These are phyloP conservation scores for Ustilago lituana DNA, from an alignment of 1,284 basidiomycete species.

Conservation along the genomic window DNA sequence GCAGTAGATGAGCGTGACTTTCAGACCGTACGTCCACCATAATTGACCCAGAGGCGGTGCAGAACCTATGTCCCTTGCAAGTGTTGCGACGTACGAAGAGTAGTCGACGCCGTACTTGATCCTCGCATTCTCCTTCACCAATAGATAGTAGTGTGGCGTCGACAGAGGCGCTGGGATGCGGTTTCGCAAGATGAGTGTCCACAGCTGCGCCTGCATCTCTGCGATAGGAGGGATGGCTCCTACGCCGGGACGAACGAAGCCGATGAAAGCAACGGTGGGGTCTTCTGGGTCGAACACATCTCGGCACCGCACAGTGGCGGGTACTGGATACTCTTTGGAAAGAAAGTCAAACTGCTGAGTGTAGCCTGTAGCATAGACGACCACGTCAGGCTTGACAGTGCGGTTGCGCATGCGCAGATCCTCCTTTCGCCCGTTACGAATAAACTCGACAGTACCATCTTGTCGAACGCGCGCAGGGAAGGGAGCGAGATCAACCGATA, in stretches of 20 bases:
- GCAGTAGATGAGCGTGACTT: slow-evolving; percentile 74
- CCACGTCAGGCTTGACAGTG: slow-evolving; percentile 71
- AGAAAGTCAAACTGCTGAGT: slow-evolving; percentile 72
- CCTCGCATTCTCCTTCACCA: slow-evolving; percentile 72
- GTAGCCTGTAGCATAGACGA: slow-evolving; percentile 70
- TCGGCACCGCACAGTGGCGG: slow-evolving; percentile 72
- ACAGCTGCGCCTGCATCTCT: slow-evolving; percentile 76
- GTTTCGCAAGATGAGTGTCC: slow-evolving; percentile 72
- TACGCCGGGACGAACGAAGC: slow-evolving; percentile 74
- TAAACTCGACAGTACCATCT: slow-evolving; percentile 72
- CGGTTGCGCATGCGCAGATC: slow-evolving; percentile 70
- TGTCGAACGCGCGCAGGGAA: slow-evolving; percentile 72
- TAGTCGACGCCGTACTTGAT: slow-evolving; percentile 76
- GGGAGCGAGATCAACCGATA: slow-evolving; percentile 74
- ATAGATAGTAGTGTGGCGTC: slow-evolving; percentile 73
- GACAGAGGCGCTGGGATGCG: slow-evolving; percentile 69
- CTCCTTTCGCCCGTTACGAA: slow-evolving; percentile 69
- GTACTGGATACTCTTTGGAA: slow-evolving; percentile 70
- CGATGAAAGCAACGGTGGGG: slow-evolving; percentile 73
- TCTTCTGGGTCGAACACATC: slow-evolving; percentile 72
- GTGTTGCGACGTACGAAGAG: slow-evolving; percentile 72
- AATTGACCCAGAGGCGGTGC: slow-evolving; percentile 72
- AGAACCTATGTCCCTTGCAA: slow-evolving; percentile 75
- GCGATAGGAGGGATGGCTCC: slow-evolving; percentile 77
- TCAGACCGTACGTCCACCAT: slow-evolving; percentile 71